phyloP scores from a whole-genome alignment of 2,329 filamentous ascomycete genomes.

The Lachnellula suecica region DNA sequence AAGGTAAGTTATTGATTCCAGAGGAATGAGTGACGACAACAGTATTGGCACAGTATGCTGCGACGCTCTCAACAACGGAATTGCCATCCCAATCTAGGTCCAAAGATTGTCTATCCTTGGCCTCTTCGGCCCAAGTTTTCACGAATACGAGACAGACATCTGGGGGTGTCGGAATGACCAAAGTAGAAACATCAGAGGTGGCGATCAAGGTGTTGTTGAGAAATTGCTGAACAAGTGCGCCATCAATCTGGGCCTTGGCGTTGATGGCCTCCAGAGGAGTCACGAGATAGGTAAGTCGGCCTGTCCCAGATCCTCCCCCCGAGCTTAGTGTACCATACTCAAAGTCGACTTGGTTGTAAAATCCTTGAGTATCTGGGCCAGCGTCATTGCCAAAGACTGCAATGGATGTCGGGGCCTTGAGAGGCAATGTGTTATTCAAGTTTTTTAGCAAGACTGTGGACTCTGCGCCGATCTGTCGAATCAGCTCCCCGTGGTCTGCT shows the following conservation, averaged over 20 bases:
- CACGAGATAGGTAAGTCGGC: constrained; percentile 45
- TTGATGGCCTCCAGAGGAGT: constrained; percentile 56
- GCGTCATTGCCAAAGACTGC: constrained; percentile 56
- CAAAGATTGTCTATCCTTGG: constrained; percentile 54
- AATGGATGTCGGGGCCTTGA: constrained; percentile 44
- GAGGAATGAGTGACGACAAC: constrained; percentile 66
- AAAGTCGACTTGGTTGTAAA: constrained; percentile 27
- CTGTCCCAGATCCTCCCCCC: constrained; percentile 50
- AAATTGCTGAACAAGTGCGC: constrained; percentile 59
- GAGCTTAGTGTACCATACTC: constrained; percentile 47
- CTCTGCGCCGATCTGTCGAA: constrained; percentile 51
- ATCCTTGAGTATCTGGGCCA: constrained; percentile 53
- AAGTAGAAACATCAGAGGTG: constrained; percentile 22
- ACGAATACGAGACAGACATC: constrained; percentile 68
- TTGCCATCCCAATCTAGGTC: constrained; percentile 12
- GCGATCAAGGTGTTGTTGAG: constrained; percentile 41
- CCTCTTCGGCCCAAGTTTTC: constrained; percentile 71
- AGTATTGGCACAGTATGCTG: constrained; percentile 50
- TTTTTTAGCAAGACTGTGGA: constrained; percentile 66
- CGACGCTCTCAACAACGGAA: constrained; percentile 40
- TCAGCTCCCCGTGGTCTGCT: constrained; percentile 37
- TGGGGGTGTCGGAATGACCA: constrained; percentile 42
- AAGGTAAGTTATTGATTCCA: constrained; percentile 64
- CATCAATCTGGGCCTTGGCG: constrained; percentile 47
- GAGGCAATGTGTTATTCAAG: constrained; percentile 57